These are phyloP conservation scores for Chrysoporthe deuterocubensis DNA, from an alignment of 2,329 filamentous ascomycete species.

Conservation along the genomic window DNA sequence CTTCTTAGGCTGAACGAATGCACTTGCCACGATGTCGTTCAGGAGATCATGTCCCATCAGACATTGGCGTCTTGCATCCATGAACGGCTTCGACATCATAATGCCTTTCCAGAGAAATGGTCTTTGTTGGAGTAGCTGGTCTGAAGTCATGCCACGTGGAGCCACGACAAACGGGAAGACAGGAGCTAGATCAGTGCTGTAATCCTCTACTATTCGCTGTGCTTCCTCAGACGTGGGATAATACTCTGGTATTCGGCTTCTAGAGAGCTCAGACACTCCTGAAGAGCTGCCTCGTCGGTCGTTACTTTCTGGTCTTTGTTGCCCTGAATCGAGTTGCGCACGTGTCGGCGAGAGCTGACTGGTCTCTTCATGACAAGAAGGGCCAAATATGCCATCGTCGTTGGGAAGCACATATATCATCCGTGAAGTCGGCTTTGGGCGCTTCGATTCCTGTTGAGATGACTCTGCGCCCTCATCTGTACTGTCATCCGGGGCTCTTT, in stretches of 20 bases:
- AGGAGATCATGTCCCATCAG: constrained; percentile 50
- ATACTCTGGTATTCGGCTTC: background rate
- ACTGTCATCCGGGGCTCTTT: background rate
- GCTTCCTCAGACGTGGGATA: constrained; percentile 40
- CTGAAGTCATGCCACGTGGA: constrained; percentile 41
- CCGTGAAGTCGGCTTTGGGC: background rate
- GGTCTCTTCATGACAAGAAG: background rate
- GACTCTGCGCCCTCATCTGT: background rate
- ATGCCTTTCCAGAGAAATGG: constrained; percentile 55
- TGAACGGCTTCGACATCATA: constrained; percentile 49
- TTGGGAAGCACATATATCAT: background rate
- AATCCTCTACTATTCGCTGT: constrained; percentile 44
- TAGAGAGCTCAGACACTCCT: background rate
- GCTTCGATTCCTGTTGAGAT: background rate
- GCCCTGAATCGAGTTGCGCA: background rate
- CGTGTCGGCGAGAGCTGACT: background rate
- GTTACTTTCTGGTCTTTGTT: background rate
- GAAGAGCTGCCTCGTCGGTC: background rate
- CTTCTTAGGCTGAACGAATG: constrained; percentile 47
- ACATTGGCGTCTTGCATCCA: constrained; percentile 49
- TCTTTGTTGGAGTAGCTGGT: constrained; percentile 42
- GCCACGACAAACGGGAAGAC: constrained; percentile 53
- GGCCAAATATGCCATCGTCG: background rate
- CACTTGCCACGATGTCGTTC: constrained; percentile 46
- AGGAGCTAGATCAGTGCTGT: constrained; percentile 38